These are phyloP conservation scores for Psilocybe sp. DNA, from an alignment of 768 basidiomycete species.

Conservation along the genomic window DNA sequence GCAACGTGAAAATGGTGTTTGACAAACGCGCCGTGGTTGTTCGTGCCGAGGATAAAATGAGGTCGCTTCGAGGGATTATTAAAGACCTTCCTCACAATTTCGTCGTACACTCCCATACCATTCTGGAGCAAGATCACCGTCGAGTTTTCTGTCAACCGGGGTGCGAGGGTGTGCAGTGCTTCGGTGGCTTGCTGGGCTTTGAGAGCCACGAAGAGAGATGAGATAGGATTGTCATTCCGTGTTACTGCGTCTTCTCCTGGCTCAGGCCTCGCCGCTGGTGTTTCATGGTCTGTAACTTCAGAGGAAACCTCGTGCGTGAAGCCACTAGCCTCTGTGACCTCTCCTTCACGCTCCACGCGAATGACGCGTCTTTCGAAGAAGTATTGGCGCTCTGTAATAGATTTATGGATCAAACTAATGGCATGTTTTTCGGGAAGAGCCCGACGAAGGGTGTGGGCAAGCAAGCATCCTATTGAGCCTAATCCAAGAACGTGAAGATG, in stretches of 20 bases:
- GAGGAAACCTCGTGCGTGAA: slow-evolving; percentile 52
- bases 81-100: slow-evolving; percentile 64
- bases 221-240: slow-evolving; percentile 40
- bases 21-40: slow-evolving; percentile 74
- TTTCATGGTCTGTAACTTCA: slow-evolving; percentile 3
- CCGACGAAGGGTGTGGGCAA: slow-evolving; percentile 77
- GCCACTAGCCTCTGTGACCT: slow-evolving; percentile 35
- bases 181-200: slow-evolving; percentile 68
- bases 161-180: slow-evolving; percentile 56
- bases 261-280: background rate
- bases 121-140: slow-evolving; percentile 94
- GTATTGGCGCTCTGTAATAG: slow-evolving; percentile 33
- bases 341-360: slow-evolving; percentile 48
- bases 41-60: slow-evolving; percentile 81
- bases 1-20: slow-evolving; percentile 53
- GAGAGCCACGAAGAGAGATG: slow-evolving; percentile 78
- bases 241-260: background rate
- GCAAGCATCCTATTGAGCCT: slow-evolving; percentile 79
- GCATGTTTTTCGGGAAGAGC: slow-evolving; percentile 47
- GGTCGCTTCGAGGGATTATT: slow-evolving; percentile 72
- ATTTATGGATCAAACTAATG: slow-evolving; percentile 72
- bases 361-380: slow-evolving; percentile 33
- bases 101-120: slow-evolving; percentile 91
- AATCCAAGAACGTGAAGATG: slow-evolving; percentile 76
- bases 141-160: slow-evolving; percentile 59